Percentiles rank a stretch among this genome's conserved stretches.
phyloP scores from a whole-genome alignment of 2,329 filamentous ascomycete species.

The Aspergillus sp. region DNA sequence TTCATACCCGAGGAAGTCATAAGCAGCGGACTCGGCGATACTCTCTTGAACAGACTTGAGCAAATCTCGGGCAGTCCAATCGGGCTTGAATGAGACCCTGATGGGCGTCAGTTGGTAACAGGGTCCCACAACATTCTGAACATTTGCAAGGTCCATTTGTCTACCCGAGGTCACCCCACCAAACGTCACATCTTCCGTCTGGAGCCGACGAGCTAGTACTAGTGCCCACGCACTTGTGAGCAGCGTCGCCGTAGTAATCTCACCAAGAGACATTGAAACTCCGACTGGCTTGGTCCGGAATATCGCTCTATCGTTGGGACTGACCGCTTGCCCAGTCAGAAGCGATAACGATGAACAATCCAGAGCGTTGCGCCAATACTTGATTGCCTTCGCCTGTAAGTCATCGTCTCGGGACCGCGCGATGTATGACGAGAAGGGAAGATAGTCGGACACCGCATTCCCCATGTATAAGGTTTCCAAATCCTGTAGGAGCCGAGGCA shows the following conservation, averaged over 20 bases:
- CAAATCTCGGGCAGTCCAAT: constrained; percentile 51
- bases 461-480: constrained; percentile 52
- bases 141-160: constrained; percentile 53
- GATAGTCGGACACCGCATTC: constrained; percentile 25
- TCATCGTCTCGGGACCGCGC: constrained; percentile 26
- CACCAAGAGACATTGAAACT: constrained; percentile 48
- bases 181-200: constrained; percentile 56
- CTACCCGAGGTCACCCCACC: constrained; percentile 64
- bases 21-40: constrained; percentile 50
- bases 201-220: constrained; percentile 54
- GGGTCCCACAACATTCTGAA: constrained; percentile 59
- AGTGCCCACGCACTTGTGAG: constrained; percentile 65
- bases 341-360: constrained; percentile 48
- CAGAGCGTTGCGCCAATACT: constrained; percentile 53
- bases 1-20: constrained; percentile 53
- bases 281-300: constrained; percentile 22
- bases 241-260: constrained; percentile 60
- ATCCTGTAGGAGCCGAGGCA: constrained; percentile 58
- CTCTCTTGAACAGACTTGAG: constrained; percentile 53
- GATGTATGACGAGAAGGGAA: constrained; percentile 45
- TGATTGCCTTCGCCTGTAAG: constrained; percentile 48
- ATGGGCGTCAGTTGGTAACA: constrained; percentile 57
- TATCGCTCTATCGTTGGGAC: constrained; percentile 22
- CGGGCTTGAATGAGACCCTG: constrained; percentile 51
- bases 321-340: constrained; percentile 14